Conservation (phyloP, 2,329 filamentous ascomycete genomes). For the Arthrobotrys conoides region DNA sequence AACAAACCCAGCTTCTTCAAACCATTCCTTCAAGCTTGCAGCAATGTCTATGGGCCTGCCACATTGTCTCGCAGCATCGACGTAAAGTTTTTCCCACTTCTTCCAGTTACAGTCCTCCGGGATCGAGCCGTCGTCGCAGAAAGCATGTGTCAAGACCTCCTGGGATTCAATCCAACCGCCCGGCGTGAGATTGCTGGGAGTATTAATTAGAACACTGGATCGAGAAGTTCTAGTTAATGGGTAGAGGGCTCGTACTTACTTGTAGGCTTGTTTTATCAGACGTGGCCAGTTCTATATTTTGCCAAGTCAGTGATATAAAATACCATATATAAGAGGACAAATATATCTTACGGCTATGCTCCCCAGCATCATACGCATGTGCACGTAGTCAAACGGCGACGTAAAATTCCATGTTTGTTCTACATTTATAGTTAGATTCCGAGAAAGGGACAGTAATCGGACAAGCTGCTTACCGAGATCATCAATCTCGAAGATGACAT, state of each 20-base stretch:
- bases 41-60: constrained; percentile 67
- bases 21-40: constrained; percentile 67
- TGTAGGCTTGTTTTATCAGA: constrained; percentile 55
- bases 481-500: constrained; percentile 76
- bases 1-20: constrained; percentile 72
- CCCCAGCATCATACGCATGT: constrained; percentile 59
- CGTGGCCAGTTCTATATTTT: constrained; percentile 44
- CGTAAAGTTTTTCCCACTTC: constrained; percentile 63
- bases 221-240: neutral
- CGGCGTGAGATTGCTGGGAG: constrained; percentile 66
- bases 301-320: neutral
- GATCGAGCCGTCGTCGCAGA: constrained; percentile 69
- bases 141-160: constrained; percentile 68
- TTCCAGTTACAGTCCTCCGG: constrained; percentile 59
- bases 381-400: constrained; percentile 49
- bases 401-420: constrained; percentile 55
- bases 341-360: constrained; percentile 50
- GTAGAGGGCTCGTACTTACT: constrained; percentile 20
- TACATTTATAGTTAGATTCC: constrained; percentile 18
- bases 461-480: constrained; percentile 68
- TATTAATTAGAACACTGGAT: neutral
- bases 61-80: constrained; percentile 65
- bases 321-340: neutral
- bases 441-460: neutral
- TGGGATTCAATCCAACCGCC: constrained; percentile 69